These are phyloP conservation scores for Pythium sukuiense DNA, from an alignment of 352 stramenopile genomes.

Conservation along the genomic window DNA sequence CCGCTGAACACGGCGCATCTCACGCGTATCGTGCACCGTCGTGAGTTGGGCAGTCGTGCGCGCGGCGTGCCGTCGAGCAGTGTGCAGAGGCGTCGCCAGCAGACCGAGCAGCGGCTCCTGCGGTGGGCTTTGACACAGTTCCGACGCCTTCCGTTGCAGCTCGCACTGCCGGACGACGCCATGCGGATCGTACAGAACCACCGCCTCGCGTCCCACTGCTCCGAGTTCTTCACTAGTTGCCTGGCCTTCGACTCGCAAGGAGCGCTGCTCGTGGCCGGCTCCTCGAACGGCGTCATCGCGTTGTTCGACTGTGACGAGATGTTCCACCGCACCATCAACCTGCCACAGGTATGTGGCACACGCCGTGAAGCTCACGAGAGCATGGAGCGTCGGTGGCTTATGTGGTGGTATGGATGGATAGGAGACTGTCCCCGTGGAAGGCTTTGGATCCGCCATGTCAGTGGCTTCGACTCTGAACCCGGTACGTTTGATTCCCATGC, in stretches of 20 bases:
- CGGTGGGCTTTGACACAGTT: slow-evolving; percentile 60
- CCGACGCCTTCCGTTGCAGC: slow-evolving; percentile 38
- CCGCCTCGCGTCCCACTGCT: slow-evolving; percentile 36
- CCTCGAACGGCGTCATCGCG: slow-evolving; percentile 67
- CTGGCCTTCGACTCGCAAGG: slow-evolving; percentile 71
- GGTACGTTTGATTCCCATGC: background rate
- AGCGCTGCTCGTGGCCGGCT: slow-evolving; percentile 58
- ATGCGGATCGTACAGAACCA: slow-evolving; percentile 17
- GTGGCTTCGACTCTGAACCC: background rate
- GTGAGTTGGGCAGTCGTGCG: slow-evolving; percentile 36
- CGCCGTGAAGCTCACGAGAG: too few relatives aligned
- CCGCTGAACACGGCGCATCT: slow-evolving; percentile 31
- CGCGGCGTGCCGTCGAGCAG: slow-evolving; percentile 23
- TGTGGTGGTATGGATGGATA: too few relatives aligned
- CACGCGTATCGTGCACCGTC: slow-evolving; percentile 36
- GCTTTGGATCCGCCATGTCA: too few relatives aligned
- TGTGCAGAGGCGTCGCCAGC: slow-evolving; percentile 29
- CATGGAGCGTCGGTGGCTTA: background rate
- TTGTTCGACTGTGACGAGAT: slow-evolving; percentile 84
- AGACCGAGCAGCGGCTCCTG: slow-evolving; percentile 48
- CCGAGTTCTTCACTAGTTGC: slow-evolving; percentile 66
- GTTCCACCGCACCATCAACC: slow-evolving; percentile 59
- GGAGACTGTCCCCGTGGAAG: too few relatives aligned
- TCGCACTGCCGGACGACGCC: slow-evolving; percentile 35
- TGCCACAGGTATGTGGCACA: slow-evolving; percentile 35